Evolutionary conservation across 176 grass and related monocot genomes (phyloP).

Genomic region (Aegilops bicornis): DNA sequence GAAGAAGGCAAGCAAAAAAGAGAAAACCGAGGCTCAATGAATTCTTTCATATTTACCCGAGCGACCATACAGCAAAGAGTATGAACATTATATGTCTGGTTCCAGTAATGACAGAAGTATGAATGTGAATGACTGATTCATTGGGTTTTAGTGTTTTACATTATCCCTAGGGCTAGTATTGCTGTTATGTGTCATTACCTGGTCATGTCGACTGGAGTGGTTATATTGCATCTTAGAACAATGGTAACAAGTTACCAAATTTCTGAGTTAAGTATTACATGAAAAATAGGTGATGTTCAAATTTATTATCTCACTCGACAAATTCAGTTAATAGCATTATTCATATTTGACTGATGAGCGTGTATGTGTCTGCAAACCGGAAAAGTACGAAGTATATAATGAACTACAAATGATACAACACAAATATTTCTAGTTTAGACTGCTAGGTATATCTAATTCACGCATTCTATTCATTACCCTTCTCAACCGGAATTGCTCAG

Average conservation of each 20-base stretch:
- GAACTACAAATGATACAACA: neutral
- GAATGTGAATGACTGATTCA: neutral
- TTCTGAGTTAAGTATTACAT: neutral
- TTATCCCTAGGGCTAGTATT: neutral
- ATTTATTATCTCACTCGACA: neutral
- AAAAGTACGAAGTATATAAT: neutral
- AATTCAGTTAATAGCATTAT: constrained; percentile 6
- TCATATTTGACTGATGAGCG: neutral
- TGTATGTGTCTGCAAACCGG: neutral
- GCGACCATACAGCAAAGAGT: constrained; percentile 6
- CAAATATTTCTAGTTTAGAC: neutral
- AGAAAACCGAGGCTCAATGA: neutral
- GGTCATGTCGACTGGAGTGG: neutral
- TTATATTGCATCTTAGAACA: neutral
- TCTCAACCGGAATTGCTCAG: constrained; percentile 44
- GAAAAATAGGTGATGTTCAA: neutral
- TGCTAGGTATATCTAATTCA: neutral
- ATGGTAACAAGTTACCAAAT: neutral
- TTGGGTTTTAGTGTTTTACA: neutral
- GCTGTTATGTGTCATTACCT: neutral
- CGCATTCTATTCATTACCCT: constrained; percentile 49
- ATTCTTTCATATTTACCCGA: neutral
- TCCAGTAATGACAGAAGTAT: neutral
- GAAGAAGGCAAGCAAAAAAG: neutral
- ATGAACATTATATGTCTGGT: neutral